phyloP scores from a whole-genome alignment of 75 land plant genomes.

The Chamaecyparis obtusa region DNA sequence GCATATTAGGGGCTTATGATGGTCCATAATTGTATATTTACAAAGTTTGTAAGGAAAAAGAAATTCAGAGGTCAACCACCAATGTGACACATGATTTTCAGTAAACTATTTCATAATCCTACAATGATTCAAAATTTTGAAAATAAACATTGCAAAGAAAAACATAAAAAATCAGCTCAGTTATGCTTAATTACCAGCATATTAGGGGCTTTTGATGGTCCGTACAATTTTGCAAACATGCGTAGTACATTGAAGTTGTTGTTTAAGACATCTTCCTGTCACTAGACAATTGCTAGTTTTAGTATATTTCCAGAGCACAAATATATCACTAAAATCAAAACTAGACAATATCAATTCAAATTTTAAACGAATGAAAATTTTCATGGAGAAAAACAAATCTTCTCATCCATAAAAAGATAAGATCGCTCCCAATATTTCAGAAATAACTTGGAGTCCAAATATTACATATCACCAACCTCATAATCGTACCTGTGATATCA shows the following conservation, averaged over 20 bases:
- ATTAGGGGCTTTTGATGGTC: slow-evolving; percentile 53
- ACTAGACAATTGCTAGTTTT: too few relatives aligned
- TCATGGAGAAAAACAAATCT: not conserved
- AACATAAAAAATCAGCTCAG: not conserved
- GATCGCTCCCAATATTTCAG: not conserved
- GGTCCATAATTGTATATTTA: slow-evolving; percentile 47
- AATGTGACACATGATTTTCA: not conserved
- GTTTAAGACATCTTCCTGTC: slow-evolving; percentile 81
- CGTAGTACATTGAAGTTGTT: slow-evolving; percentile 90
- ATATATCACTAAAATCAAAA: not conserved
- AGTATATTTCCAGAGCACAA: not conserved
- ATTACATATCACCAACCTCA: slow-evolving; percentile 46
- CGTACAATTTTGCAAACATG: slow-evolving; percentile 73
- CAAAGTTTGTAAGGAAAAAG: not conserved
- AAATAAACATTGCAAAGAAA: not conserved
- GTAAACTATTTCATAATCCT: not conserved
- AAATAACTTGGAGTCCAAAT: not conserved
- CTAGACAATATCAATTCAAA: not conserved
- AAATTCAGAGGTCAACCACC: not conserved
- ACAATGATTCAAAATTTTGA: not conserved
- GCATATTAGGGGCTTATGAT: slow-evolving; percentile 50
- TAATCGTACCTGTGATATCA: slow-evolving; percentile 63
- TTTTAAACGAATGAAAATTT: not conserved
- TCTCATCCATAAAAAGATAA: not conserved
- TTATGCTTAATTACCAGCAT: slow-evolving; percentile 55